Evolutionary conservation across 768 basidiomycete species (phyloP), one percentile per base, ranked within the genome.

Genomic region (Macrocybe gigantea): DNA sequence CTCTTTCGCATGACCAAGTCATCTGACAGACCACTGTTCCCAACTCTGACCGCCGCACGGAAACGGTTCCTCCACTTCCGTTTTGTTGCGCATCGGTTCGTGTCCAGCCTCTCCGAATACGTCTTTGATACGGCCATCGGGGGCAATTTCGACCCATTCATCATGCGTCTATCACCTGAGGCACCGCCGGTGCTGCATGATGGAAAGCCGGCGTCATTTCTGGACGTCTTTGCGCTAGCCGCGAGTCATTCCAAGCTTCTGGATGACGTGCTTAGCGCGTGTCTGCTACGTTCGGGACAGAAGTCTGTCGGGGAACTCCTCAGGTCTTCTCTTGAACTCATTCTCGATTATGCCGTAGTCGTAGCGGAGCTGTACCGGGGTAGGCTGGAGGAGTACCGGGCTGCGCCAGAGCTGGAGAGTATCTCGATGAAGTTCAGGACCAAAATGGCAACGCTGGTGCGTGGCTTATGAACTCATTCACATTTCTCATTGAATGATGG

Each of bases 41-140:
- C 75, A 5, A 85, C 80, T 1, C 63, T 83, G 34, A 60, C 72
- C 0, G 54, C 72, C 33, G 73, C 79, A 38, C 75, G 77, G 48
- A 74, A 71, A 52, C 64, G 77, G 7, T 67, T 90, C 3, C 66
- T 83, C 6, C 78, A 81, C 53, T 83, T 92, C 56, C 80, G 89
- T 39, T 92, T 91, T 57, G 69, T 80, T 36, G 79, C 81, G 1
- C 81, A 88, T 22, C 70, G 80, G 5, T 91, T 93, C 65, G 69
- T 92, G 35, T 70, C 68, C 12, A 73, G 69, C n/a, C 69, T 94
- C 31, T 78, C 79, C 3, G 67, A 75, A 33, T 92, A 94, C 54
- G 71, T 91, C 14, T 83, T 84, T 47, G 88, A 92, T 61, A 79
- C 78, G n/a, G 92, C 82, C 2, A 90, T 95, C 49, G 77, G 82